A percentile compares a stretch with the other conserved stretches of the same genome.
Evolutionary conservation across 371 early-diverging fungal species (phyloP).

Genomic region (Mortierella sp.): DNA sequence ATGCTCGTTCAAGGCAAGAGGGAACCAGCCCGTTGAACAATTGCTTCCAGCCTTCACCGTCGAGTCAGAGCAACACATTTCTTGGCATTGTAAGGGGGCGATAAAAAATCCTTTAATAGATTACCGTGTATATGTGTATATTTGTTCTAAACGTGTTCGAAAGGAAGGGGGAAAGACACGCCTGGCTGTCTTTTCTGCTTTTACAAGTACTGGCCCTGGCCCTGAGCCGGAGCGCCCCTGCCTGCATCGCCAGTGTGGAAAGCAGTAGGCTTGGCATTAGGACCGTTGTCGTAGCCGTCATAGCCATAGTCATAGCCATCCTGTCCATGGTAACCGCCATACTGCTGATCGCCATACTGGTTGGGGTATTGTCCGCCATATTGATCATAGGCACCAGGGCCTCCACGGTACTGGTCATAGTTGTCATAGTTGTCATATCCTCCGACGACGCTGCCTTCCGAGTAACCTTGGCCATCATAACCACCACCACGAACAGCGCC

Average conservation of each 20-base stretch:
- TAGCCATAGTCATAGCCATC: constrained; percentile 32
- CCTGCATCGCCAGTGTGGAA: constrained; percentile 8
- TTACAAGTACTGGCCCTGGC: constrained; percentile 19
- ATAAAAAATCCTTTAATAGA: too few relatives aligned
- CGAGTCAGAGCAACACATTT: too few relatives aligned
- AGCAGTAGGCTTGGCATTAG: neutral
- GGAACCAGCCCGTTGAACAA: too few relatives aligned
- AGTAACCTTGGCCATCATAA: constrained; percentile 14
- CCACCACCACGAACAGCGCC: constrained; percentile 18
- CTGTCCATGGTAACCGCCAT: constrained; percentile 17
- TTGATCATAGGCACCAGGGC: constrained; percentile 3
- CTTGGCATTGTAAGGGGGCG: too few relatives aligned
- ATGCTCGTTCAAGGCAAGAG: too few relatives aligned
- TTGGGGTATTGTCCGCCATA: constrained; percentile 12
- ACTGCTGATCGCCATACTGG: constrained; percentile 18
- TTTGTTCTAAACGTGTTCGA: too few relatives aligned
- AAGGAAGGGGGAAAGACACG: too few relatives aligned
- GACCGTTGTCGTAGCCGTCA: constrained; percentile 8
- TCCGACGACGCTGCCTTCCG: constrained; percentile 21
- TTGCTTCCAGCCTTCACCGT: too few relatives aligned
- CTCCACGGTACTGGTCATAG: constrained; percentile 12
- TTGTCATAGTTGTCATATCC: constrained; percentile 40
- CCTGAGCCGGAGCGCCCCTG: too few relatives aligned
- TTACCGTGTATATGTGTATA: too few relatives aligned
- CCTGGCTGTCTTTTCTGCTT: too few relatives aligned